Evolutionary conservation across 805 yeast genomes (phyloP), one percentile per base, ranked within the genome.

Genomic region (Sungouiella blattae): DNA sequence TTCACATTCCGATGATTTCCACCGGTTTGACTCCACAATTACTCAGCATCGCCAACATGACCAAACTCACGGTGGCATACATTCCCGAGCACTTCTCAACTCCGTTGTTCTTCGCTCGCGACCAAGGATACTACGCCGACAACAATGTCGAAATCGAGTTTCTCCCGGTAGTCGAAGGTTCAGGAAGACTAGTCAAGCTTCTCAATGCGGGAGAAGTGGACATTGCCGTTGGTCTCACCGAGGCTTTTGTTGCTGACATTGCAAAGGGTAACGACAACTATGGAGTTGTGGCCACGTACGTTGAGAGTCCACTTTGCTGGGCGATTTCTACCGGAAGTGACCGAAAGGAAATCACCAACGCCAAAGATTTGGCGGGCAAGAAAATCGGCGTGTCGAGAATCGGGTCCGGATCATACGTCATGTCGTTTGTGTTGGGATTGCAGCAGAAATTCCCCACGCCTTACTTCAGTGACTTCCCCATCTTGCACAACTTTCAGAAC

Each of bases 1-100:
- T n/a, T n/a, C n/a, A n/a, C n/a, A n/a, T n/a, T n/a, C n/a, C n/a
- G n/a, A n/a, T n/a, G n/a, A n/a, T n/a, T n/a, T n/a, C n/a, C n/a
- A n/a, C n/a, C n/a, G n/a, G 18, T 27, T 27, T 18, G 14, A 27
- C 30, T n/a, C n/a, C 12, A 25, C 28, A 8, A 25, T n/a, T n/a
- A n/a, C n/a, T n/a, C n/a, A n/a, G n/a, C n/a, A n/a, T n/a, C 25
- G 22, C 25, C 27, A 34, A 18, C 29, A 40, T 40, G 46, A 18
- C 30, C 17, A 43, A 39, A 18, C 39, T 48, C 16, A 76, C 58
- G 51, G 83, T 88, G 18, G 97, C 96, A 2, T 84, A 77, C 61
- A 79, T 88, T 34, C 96, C 96, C 2, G 96, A 88, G 59, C 97
- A 89, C 55, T 89, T 87, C 52, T 80, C 93, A 26, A 84, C 96